phyloP scores from a whole-genome alignment of 2,329 filamentous ascomycete species.

The Fusarium devonianum region DNA sequence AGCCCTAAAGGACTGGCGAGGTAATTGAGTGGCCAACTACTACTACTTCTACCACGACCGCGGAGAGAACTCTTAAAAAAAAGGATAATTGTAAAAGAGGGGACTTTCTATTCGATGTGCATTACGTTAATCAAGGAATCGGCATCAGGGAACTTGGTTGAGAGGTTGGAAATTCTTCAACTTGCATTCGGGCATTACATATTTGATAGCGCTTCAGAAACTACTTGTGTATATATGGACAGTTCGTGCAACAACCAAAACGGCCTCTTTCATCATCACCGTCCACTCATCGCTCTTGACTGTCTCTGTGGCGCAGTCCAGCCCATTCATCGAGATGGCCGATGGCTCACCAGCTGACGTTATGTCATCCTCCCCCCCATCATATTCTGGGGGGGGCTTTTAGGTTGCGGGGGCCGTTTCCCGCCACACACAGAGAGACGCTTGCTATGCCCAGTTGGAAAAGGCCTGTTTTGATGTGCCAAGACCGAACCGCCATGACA shows the following conservation, averaged over 20 bases:
- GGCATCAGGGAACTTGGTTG: background rate
- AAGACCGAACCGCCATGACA: conserved; percentile 20
- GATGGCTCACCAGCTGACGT: too few species aligned
- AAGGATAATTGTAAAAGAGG: background rate
- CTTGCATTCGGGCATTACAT: conserved; percentile 4
- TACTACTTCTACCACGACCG: background rate
- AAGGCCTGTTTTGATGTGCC: conserved; percentile 15
- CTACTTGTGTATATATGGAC: background rate
- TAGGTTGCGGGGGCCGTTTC: background rate
- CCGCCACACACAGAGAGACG: background rate
- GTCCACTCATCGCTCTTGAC: background rate
- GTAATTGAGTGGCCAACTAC: background rate
- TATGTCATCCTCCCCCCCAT: too few species aligned
- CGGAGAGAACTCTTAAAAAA: too few species aligned
- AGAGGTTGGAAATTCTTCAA: too few species aligned
- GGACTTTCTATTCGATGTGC: background rate
- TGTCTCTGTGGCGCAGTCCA: too few species aligned
- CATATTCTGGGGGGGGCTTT: too few species aligned
- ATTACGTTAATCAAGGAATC: background rate
- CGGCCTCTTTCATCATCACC: background rate
- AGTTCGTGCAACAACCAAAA: background rate
- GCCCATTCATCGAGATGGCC: conserved; percentile 15
- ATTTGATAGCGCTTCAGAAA: background rate
- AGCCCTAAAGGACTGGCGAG: background rate
- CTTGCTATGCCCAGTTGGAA: background rate